Evolutionary conservation across 2,329 filamentous ascomycete genomes (phyloP).

Genomic region (Aspergillus fumigatiaffinis): DNA sequence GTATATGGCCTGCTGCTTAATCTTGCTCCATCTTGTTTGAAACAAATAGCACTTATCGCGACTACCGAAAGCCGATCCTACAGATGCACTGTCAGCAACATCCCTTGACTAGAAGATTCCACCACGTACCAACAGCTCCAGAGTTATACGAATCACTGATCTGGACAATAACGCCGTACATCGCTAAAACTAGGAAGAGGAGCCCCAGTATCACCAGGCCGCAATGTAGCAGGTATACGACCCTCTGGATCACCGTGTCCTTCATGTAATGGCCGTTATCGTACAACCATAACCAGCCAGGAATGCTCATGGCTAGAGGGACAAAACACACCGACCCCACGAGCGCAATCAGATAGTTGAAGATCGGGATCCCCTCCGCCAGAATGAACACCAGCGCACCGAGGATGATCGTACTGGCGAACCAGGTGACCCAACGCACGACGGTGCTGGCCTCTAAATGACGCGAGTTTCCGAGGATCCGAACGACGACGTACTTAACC

Average conservation of each 20-base stretch:
- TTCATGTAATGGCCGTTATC: slow-evolving; percentile 42
- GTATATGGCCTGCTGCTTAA: no score
- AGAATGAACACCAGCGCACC: slow-evolving; percentile 45
- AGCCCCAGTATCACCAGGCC: slow-evolving; percentile 40
- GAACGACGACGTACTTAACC: slow-evolving; percentile 53
- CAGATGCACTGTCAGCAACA: no score
- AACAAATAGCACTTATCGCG: no score
- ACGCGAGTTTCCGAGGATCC: slow-evolving; percentile 46
- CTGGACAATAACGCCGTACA: slow-evolving; percentile 22
- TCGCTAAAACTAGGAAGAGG: slow-evolving; percentile 46
- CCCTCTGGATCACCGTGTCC: slow-evolving; percentile 34
- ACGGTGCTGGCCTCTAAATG: slow-evolving; percentile 49
- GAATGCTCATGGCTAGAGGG: slow-evolving; percentile 46
- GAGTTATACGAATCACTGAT: no score
- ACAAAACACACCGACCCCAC: slow-evolving; percentile 49
- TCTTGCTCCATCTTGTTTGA: no score
- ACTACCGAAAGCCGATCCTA: no score
- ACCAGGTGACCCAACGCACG: slow-evolving; percentile 50
- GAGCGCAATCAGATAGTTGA: slow-evolving; percentile 50
- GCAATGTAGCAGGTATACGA: slow-evolving; percentile 38
- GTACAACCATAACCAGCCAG: slow-evolving; percentile 48
- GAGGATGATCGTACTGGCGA: slow-evolving; percentile 43
- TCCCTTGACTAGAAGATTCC: no score
- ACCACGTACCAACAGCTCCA: no score
- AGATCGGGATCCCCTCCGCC: slow-evolving; percentile 50